Conservation (phyloP, 192 early-diverging fungal genomes). For the Thoreauomyces humboldtii region DNA sequence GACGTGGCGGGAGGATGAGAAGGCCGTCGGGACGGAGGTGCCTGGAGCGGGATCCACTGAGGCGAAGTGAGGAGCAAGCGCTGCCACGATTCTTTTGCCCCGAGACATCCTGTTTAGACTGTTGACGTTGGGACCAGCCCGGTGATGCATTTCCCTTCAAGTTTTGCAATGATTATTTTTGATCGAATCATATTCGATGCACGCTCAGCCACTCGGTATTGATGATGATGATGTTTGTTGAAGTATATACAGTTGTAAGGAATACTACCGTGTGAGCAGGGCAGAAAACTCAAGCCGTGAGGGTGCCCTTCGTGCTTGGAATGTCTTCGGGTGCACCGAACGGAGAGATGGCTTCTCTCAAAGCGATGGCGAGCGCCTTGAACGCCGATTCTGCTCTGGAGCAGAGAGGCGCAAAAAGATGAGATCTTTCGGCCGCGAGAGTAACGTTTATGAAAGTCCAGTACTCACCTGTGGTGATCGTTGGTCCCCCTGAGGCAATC, state of each 20-base stretch:
- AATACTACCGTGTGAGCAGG: no score
- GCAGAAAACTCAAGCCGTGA: no score
- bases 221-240: no score
- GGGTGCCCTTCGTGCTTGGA: constrained; percentile 89
- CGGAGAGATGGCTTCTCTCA: constrained; percentile 79
- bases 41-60: background rate
- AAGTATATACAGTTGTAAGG: no score
- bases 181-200: no score
- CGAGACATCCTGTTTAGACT: no score
- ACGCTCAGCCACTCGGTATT: no score
- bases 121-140: no score
- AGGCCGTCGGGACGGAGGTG: background rate
- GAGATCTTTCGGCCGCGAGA: background rate
- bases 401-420: background rate
- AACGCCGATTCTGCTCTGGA: constrained; percentile 89
- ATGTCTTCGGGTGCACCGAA: constrained; percentile 84
- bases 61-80: no score
- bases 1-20: constrained; percentile 25
- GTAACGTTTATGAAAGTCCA: background rate
- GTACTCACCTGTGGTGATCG: constrained; percentile 89
- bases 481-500: constrained; percentile 93
- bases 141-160: no score
- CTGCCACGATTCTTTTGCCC: no score
- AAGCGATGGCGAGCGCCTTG: constrained; percentile 95
- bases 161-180: no score